Percentiles rank a stretch among this genome's conserved stretches.
Conservation (phyloP, 306 rosid genomes). For the Inga oerstediana region DNA sequence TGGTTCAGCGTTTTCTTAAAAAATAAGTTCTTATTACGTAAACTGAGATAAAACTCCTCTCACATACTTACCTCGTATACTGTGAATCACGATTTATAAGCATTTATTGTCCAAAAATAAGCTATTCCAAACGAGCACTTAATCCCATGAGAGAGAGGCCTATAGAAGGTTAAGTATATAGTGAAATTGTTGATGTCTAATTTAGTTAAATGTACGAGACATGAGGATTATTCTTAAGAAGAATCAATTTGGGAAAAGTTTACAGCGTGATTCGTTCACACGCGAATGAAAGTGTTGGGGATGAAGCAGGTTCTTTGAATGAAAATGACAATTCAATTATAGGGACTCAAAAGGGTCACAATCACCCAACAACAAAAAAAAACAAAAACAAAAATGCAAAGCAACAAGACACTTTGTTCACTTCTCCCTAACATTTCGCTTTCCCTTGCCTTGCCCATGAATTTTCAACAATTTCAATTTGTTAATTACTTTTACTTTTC, state of each 20-base stretch:
- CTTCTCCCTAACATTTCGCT: background rate
- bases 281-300: background rate
- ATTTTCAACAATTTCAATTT: background rate
- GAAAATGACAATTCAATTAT: slow-evolving; percentile 22
- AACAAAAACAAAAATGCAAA: background rate
- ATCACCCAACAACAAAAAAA: background rate
- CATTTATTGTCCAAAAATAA: no score
- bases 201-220: no score
- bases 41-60: no score
- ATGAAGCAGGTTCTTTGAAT: slow-evolving; percentile 2
- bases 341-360: background rate
- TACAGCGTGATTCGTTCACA: slow-evolving; percentile 15
- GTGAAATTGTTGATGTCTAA: no score
- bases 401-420: slow-evolving; percentile 8
- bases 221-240: slow-evolving; percentile 15
- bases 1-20: no score
- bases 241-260: slow-evolving; percentile 12
- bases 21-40: no score
- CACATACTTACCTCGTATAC: no score
- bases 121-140: no score
- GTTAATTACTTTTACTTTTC: no score
- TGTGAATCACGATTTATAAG: no score
- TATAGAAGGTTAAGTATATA: no score
- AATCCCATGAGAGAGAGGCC: no score
- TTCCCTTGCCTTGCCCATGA: background rate